Evolutionary conservation across 1,284 basidiomycete genomes (phyloP).

Genomic region (Somion occarium): DNA sequence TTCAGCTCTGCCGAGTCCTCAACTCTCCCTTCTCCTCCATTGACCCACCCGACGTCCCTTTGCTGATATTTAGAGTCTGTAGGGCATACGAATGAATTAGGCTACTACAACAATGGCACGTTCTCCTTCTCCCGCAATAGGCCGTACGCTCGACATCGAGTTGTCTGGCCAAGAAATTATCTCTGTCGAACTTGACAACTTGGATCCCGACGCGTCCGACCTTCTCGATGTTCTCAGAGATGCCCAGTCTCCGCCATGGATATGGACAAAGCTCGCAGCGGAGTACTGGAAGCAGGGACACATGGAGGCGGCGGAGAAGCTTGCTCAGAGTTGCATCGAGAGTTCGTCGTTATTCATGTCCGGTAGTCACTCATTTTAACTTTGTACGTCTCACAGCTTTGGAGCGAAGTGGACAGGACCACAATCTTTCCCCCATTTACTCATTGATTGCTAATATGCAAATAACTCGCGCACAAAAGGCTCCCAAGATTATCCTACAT

Average conservation of each 20-base stretch:
- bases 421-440: slow-evolving; percentile 61
- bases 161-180: slow-evolving; percentile 76
- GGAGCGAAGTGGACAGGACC: slow-evolving; percentile 40
- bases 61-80: not conserved
- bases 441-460: slow-evolving; percentile 81
- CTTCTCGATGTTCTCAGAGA: slow-evolving; percentile 67
- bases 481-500: slow-evolving; percentile 73
- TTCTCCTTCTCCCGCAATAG: slow-evolving; percentile 21
- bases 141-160: slow-evolving; percentile 49
- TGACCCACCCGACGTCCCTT: not conserved
- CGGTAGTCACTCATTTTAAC: not conserved
- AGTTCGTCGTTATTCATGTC: slow-evolving; percentile 36
- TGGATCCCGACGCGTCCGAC: slow-evolving; percentile 70
- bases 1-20: not conserved
- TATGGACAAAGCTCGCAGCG: slow-evolving; percentile 73
- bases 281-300: slow-evolving; percentile 75
- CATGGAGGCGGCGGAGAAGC: slow-evolving; percentile 64
- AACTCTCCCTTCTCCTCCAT: not conserved
- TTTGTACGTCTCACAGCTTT: slow-evolving; percentile 38
- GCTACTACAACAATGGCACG: slow-evolving; percentile 15
- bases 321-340: slow-evolving; percentile 56
- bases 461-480: slow-evolving; percentile 70
- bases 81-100: not conserved
- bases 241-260: slow-evolving; percentile 55
- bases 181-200: slow-evolving; percentile 72